phyloP scores from a whole-genome alignment of 148 eudicot species.

The Heliosperma pusillum region DNA sequence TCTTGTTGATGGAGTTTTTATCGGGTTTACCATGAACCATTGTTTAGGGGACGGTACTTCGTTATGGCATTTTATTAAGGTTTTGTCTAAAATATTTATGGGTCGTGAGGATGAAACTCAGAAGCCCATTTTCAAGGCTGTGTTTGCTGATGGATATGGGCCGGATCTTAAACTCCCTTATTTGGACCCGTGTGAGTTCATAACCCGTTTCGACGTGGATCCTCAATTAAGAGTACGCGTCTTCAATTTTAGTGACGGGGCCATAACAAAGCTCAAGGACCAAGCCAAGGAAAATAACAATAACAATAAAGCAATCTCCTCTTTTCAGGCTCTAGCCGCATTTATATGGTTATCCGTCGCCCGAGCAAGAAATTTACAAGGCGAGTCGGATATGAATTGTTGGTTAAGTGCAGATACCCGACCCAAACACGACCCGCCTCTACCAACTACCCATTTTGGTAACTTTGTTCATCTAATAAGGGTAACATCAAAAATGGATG shows the following conservation, averaged over 20 bases:
- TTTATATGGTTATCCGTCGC: slow-evolving; percentile 26
- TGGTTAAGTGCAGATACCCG: neutral
- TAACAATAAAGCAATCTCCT: slow-evolving; percentile 9
- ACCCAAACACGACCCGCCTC: slow-evolving; percentile 13
- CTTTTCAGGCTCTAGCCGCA: slow-evolving; percentile 25
- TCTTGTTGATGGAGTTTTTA: slow-evolving; percentile 24
- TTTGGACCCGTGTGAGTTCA: slow-evolving; percentile 16
- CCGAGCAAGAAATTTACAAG: slow-evolving; percentile 21
- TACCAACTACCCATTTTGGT: slow-evolving; percentile 22
- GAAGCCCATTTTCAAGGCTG: slow-evolving; percentile 13
- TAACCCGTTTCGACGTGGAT: slow-evolving; percentile 8
- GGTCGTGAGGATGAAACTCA: neutral
- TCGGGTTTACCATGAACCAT: slow-evolving; percentile 30
- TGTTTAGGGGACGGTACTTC: slow-evolving; percentile 30
- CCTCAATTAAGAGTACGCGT: slow-evolving; percentile 16
- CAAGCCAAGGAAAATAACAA: slow-evolving; percentile 15
- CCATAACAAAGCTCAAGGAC: slow-evolving; percentile 25
- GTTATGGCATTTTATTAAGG: slow-evolving; percentile 33
- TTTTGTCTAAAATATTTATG: slow-evolving; percentile 27
- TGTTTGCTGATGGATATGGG: slow-evolving; percentile 14
- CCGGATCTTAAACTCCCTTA: slow-evolving; percentile 26
- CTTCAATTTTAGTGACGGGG: slow-evolving; percentile 24
- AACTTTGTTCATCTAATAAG: slow-evolving; percentile 7
- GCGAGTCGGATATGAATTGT: slow-evolving; percentile 11
- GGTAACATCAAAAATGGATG: neutral